phyloP scores from a whole-genome alignment of 2,329 filamentous ascomycete genomes.

The Calonectria hawksworthii region DNA sequence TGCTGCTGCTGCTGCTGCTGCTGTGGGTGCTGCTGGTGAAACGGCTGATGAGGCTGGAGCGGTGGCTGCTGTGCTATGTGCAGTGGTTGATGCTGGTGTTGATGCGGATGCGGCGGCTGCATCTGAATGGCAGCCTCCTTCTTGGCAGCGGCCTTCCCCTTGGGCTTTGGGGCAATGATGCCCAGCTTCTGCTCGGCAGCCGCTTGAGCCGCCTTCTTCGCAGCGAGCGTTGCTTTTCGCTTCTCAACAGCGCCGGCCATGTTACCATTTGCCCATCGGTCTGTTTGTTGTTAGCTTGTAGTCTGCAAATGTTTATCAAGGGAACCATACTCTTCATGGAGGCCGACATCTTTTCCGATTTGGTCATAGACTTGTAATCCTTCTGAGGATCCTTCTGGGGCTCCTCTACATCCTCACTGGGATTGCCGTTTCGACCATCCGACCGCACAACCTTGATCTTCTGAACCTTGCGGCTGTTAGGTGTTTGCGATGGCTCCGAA shows the following conservation, averaged over 20 bases:
- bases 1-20: slow-evolving; percentile 37
- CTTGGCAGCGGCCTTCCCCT: slow-evolving; percentile 51
- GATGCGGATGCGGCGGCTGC: slow-evolving; percentile 40
- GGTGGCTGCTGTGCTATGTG: slow-evolving; percentile 30
- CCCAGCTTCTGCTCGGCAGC: slow-evolving; percentile 55
- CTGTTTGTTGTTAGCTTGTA: slow-evolving; percentile 52
- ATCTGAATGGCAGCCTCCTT: slow-evolving; percentile 48
- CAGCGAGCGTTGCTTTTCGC: slow-evolving; percentile 70
- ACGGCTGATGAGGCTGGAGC: slow-evolving; percentile 32
- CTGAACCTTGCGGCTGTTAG: slow-evolving; percentile 49
- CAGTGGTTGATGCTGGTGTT: slow-evolving; percentile 32
- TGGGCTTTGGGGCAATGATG: slow-evolving; percentile 54
- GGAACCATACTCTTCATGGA: slow-evolving; percentile 72
- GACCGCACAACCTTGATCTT: slow-evolving; percentile 57
- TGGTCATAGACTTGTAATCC: slow-evolving; percentile 73
- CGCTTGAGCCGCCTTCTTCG: slow-evolving; percentile 67
- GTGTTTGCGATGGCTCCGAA: slow-evolving; percentile 37
- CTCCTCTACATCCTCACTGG: slow-evolving; percentile 54
- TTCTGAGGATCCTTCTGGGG: slow-evolving; percentile 61
- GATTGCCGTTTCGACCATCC: slow-evolving; percentile 47
- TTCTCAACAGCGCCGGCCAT: slow-evolving; percentile 74
- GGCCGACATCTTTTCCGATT: slow-evolving; percentile 76
- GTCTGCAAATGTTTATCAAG: slow-evolving; percentile 1
- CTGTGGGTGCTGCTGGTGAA: slow-evolving; percentile 37
- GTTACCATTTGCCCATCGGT: slow-evolving; percentile 72